A percentile compares a stretch with the other conserved stretches of the same genome.
Conservation (phyloP, 768 basidiomycete genomes). For the Phaeotremella fagi region DNA sequence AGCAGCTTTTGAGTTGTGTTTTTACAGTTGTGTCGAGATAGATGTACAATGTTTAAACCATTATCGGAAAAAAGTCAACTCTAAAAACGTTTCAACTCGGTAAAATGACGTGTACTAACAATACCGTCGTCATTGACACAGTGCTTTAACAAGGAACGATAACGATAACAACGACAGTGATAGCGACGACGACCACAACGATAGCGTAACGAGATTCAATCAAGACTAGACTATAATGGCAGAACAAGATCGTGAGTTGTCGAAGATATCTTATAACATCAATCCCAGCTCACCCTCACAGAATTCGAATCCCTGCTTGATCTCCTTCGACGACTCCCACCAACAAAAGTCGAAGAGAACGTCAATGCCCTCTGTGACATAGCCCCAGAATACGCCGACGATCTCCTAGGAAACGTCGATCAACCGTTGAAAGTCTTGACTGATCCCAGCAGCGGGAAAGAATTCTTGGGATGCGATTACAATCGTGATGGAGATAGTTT, state of each 20-base stretch:
- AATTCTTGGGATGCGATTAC: constrained; percentile 91
- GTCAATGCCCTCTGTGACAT: constrained; percentile 72
- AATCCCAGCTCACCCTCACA: not conserved
- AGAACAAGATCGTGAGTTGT: constrained; percentile 19
- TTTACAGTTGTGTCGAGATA: no score
- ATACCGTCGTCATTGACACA: not conserved
- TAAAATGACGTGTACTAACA: not conserved
- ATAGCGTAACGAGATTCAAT: not conserved
- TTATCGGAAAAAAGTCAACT: no score
- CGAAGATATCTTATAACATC: not conserved
- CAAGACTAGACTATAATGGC: constrained; percentile 8
- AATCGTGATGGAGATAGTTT: constrained; percentile 88
- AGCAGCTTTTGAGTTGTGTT: no score
- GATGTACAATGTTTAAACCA: no score
- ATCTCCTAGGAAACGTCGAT: constrained; percentile 89
- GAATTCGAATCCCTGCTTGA: constrained; percentile 80
- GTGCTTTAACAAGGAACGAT: not conserved
- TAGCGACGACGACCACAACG: no score
- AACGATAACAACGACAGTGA: not conserved
- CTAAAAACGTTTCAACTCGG: not conserved
- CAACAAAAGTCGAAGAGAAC: constrained; percentile 80
- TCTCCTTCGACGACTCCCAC: constrained; percentile 91
- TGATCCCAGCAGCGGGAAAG: constrained; percentile 68
- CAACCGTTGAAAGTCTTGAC: constrained; percentile 78
- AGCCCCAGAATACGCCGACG: constrained; percentile 89